Percentiles rank a stretch among this genome's conserved stretches.
These are phyloP conservation scores for Dictyophora rubrovolvata DNA, from an alignment of 768 basidiomycete genomes.

Conservation along the genomic window DNA sequence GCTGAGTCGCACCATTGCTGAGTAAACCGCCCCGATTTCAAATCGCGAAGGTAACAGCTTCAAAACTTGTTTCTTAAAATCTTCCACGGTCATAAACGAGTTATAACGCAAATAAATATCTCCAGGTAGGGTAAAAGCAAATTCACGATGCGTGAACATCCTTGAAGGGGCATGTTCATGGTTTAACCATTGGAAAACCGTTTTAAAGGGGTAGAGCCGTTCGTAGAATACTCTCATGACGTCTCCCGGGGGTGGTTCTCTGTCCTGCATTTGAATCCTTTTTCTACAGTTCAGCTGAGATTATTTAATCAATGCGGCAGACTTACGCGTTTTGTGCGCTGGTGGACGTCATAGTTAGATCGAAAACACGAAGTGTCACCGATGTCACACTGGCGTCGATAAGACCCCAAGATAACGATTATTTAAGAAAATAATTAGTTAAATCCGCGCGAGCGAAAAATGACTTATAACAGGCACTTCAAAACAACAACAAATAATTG, in stretches of 20 bases:
- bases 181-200: constrained; percentile 90
- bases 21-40: constrained; percentile 94
- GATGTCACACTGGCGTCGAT: background rate
- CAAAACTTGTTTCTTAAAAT: constrained; percentile 85
- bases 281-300: background rate
- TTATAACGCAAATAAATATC: constrained; percentile 95
- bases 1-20: constrained; percentile 54
- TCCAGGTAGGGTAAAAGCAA: constrained; percentile 83
- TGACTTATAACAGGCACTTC: too few species aligned
- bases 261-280: constrained; percentile 11
- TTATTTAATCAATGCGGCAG: background rate
- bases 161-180: constrained; percentile 73
- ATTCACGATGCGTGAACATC: constrained; percentile 89
- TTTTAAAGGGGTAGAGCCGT: constrained; percentile 89
- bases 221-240: constrained; percentile 77
- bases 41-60: constrained; percentile 84
- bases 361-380: constrained; percentile 1
- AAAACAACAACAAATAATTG: too few species aligned
- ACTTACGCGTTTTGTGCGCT: constrained; percentile 1
- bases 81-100: constrained; percentile 75
- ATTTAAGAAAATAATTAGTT: too few species aligned
- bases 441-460: too few species aligned
- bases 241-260: constrained; percentile 37
- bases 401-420: too few species aligned
- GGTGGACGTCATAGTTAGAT: background rate